phyloP scores from a whole-genome alignment of 352 stramenopile genomes.

The Pythium rhizo-oryzae region DNA sequence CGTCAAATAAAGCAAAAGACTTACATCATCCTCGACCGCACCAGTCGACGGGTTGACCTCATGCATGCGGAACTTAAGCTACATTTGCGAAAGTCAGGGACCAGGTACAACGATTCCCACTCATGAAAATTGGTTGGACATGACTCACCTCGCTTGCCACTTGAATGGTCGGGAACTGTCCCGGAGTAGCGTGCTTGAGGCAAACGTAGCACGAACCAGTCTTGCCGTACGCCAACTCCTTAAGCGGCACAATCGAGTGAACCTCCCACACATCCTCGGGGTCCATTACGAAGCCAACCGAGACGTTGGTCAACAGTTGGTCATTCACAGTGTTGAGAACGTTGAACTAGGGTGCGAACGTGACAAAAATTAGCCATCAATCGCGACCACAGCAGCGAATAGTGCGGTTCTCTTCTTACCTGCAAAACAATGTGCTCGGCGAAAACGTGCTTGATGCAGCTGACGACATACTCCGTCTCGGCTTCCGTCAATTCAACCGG shows the following conservation, averaged over 20 bases:
- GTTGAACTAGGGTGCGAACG: conserved; percentile 90
- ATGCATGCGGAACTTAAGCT: conserved; percentile 96
- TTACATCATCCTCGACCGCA: conserved; percentile 79
- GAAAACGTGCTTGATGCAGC: conserved; percentile 98
- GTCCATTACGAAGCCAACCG: conserved; percentile 91
- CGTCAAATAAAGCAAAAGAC: conserved; percentile 5
- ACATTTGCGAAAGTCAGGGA: not conserved
- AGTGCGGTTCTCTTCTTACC: conserved; percentile 29
- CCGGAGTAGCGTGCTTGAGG: conserved; percentile 83
- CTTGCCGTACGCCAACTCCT: conserved; percentile 93
- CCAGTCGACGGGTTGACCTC: conserved; percentile 96
- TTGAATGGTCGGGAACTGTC: conserved; percentile 81
- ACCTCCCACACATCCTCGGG: conserved; percentile 92
- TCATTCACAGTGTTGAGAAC: conserved; percentile 99
- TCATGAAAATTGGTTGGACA: too few relatives aligned
- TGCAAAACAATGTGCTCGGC: conserved; percentile 94
- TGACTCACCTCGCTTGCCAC: conserved; percentile 90
- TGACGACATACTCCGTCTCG: conserved; percentile 98
- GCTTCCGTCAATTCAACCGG: conserved; percentile 94
- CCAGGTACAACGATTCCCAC: too few relatives aligned
- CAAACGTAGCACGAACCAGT: conserved; percentile 94
- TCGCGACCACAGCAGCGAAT: conserved; percentile 3
- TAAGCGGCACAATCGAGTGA: conserved; percentile 86
- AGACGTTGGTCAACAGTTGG: conserved; percentile 96
- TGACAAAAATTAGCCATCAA: not conserved